Conservation (phyloP, 2,329 filamentous ascomycete species). For the Endocalyx cinctus region DNA sequence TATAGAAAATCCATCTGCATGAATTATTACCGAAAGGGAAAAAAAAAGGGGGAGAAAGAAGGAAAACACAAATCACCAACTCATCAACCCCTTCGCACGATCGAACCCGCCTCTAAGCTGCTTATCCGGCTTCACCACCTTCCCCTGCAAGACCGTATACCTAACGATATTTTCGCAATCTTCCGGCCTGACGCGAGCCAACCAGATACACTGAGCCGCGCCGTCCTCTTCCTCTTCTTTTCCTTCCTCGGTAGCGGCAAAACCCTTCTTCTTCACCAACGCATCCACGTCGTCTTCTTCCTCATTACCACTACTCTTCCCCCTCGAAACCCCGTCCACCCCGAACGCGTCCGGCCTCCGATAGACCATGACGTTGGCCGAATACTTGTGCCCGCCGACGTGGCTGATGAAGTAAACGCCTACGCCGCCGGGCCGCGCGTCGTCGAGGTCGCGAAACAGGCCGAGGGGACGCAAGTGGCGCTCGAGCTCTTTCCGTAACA, state of each 20-base stretch:
- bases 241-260: conserved; percentile 17
- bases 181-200: conserved; percentile 77
- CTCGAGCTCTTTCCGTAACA: conserved; percentile 85
- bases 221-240: conserved; percentile 35
- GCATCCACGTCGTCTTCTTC: conserved; percentile 31
- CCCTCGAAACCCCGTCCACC: conserved; percentile 40
- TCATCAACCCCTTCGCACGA: conserved; percentile 70
- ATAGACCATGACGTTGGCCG: conserved; percentile 92
- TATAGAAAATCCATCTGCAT: too few relatives aligned
- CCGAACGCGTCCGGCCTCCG: conserved; percentile 58
- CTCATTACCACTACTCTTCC: conserved; percentile 29
- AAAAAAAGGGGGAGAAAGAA: too few relatives aligned
- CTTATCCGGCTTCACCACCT: conserved; percentile 82
- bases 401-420: conserved; percentile 96
- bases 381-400: conserved; percentile 94
- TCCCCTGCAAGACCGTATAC: conserved; percentile 88
- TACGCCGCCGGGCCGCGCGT: conserved; percentile 84
- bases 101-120: conserved; percentile 92
- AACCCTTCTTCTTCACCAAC: conserved; percentile 23
- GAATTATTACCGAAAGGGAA: too few relatives aligned
- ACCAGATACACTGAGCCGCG: conserved; percentile 87
- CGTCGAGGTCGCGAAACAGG: conserved; percentile 79
- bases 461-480: conserved; percentile 81
- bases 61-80: conserved; percentile 63
- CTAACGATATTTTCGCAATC: conserved; percentile 90